These are phyloP conservation scores for Phytopythium montanum DNA, from an alignment of 352 stramenopile genomes.

Conservation along the genomic window DNA sequence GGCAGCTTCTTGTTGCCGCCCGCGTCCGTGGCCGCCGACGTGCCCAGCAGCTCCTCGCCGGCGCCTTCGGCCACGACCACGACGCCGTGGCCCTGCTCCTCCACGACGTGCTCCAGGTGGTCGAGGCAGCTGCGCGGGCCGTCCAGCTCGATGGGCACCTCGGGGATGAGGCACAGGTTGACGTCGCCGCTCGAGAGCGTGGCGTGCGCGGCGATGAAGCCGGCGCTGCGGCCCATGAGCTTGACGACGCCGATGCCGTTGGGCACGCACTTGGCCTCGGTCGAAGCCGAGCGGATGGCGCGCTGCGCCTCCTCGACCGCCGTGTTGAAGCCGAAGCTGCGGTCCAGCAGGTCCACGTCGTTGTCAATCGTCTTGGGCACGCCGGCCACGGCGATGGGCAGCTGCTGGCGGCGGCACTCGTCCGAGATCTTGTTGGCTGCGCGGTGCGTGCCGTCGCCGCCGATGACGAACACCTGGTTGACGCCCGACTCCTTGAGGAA, in stretches of 20 bases:
- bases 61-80: constrained; percentile 97
- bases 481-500: constrained; percentile 91
- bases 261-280: constrained; percentile 94
- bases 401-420: constrained; percentile 60
- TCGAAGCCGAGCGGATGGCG: constrained; percentile 90
- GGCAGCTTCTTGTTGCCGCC: constrained; percentile 95
- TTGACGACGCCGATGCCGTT: constrained; percentile 99
- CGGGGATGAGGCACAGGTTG: constrained; percentile 97
- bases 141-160: constrained; percentile 96
- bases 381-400: constrained; percentile 94
- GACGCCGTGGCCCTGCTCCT: constrained; percentile 96
- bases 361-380: constrained; percentile 99
- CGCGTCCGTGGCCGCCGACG: constrained; percentile 89
- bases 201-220: constrained; percentile 97
- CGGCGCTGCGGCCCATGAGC: constrained; percentile 96
- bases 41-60: constrained; percentile 93
- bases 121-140: constrained; percentile 89
- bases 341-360: constrained; percentile 97
- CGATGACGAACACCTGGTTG: constrained; percentile 96
- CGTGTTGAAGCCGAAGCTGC: constrained; percentile 97
- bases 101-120: constrained; percentile 89
- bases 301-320: constrained; percentile 95
- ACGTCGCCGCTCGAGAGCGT: constrained; percentile 97
- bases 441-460: constrained; percentile 97
- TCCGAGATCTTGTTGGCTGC: constrained; percentile 91